Conservation (phyloP, 768 basidiomycete species). For the Daedaleopsis nitida region DNA sequence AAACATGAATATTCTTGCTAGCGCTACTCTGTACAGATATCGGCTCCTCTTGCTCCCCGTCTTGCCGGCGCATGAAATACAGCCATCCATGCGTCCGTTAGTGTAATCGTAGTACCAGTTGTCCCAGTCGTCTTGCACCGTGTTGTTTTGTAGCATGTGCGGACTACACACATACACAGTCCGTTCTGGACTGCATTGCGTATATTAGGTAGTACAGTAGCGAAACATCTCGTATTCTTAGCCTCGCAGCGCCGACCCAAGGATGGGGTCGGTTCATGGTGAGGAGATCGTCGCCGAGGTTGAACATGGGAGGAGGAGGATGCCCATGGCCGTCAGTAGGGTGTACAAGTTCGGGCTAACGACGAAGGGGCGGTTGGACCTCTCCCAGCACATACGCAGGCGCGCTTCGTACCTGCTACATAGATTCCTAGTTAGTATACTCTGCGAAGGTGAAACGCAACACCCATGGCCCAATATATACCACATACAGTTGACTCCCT, state of each 20-base stretch:
- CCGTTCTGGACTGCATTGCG: constrained; percentile 8
- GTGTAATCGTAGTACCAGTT: constrained; percentile 11
- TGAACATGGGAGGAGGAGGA: constrained; percentile 24
- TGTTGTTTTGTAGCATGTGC: constrained; percentile 4
- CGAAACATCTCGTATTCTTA: constrained; percentile 4
- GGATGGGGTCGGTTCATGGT: constrained; percentile 31
- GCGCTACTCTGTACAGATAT: background rate
- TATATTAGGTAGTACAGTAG: constrained; percentile 19
- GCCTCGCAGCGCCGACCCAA: background rate
- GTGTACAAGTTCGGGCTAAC: constrained; percentile 83
- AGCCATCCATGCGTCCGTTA: background rate
- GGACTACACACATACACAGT: background rate
- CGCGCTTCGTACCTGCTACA: constrained; percentile 53
- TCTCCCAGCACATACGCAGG: constrained; percentile 85
- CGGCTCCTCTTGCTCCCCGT: background rate
- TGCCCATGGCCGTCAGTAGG: constrained; percentile 67
- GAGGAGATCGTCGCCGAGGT: constrained; percentile 51
- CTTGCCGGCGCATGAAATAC: background rate
- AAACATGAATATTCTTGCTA: too few relatives aligned
- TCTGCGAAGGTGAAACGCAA: too few relatives aligned
- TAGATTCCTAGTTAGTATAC: too few relatives aligned
- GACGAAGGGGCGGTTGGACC: constrained; percentile 78
- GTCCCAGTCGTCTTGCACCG: background rate
- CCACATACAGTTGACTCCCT: too few relatives aligned
- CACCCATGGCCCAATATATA: too few relatives aligned